These are phyloP conservation scores for Sclerotinia sclerotiorum DNA, from an alignment of 2,329 filamentous ascomycete species.

Conservation along the genomic window DNA sequence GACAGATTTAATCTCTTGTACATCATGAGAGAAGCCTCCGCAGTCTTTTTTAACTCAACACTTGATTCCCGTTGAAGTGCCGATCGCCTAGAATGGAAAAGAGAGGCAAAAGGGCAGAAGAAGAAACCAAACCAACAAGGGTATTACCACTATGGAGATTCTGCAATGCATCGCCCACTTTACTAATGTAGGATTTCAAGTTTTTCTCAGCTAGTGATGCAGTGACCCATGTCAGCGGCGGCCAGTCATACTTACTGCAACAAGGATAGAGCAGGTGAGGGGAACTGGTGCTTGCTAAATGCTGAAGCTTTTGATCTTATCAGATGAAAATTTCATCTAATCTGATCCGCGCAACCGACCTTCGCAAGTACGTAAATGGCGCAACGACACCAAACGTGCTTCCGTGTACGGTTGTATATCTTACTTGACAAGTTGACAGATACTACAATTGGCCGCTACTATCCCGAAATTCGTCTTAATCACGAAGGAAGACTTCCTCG, in stretches of 20 bases:
- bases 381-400: too few relatives aligned
- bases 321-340: conserved; percentile 23
- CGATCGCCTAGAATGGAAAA: not conserved
- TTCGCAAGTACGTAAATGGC: conserved; percentile 8
- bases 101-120: not conserved
- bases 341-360: conserved; percentile 16
- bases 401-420: not conserved
- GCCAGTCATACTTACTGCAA: conserved; percentile 5
- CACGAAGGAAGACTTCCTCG: not conserved
- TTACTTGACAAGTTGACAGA: not conserved
- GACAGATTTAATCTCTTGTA: not conserved
- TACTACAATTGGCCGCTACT: not conserved
- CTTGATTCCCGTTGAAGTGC: not conserved
- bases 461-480: not conserved
- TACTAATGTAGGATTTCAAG: conserved; percentile 6
- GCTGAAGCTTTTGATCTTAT: conserved; percentile 13
- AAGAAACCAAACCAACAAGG: not conserved
- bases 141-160: not conserved
- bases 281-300: not conserved
- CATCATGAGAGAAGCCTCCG: not conserved
- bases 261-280: conserved; percentile 14
- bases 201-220: conserved; percentile 15
- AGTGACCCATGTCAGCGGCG: conserved; percentile 4
- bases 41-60: not conserved
- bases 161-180: conserved; percentile 5